Base-by-base conservation (phyloP, 306 rosid species). In the Alnus glutinosa region DNA sequence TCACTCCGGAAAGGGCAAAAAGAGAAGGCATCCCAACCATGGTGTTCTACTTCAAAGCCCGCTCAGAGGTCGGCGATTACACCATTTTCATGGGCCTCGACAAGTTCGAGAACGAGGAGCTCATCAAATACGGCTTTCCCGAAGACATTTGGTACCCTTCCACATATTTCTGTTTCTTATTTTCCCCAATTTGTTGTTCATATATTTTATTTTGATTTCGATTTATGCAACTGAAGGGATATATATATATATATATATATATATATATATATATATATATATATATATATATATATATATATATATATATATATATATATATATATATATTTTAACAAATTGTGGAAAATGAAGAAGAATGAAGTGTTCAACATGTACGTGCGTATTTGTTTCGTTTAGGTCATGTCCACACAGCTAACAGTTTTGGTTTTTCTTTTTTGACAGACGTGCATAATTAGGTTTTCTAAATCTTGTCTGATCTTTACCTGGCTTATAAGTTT, bases 21-120 rank as follows among this genome's bases (percentile, higher is more conserved):
- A 19, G 70, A 30, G 77, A 71, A 55, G 71, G 62, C 50, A 37
- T 58, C 70, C 70, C 52, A 12, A 55, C 85, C 72, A 96, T 96
- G 99, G 99, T 96, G 47, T 91, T 90, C 92, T 93, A 93, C 94
- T 96, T 96, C 93, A 93, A 96, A 84, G 96, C 99, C 9, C 98
- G 99, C 70, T 91, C 98, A 0, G 99, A 96, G 84, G 91, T 80
- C 8, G 99, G 99, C 51, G 99, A 96, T 83, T 96, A 69, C 90
- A 89, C 94, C 84, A 93, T 96, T 83, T 93, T 96, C 93, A 96
- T 96, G 99, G 99, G 99, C 1, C 99, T 93, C 70, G 99, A 96
- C 89, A 96, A 96, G 86, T 77, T 30, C 87, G 99, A 96, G 93
- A 96, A 96, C 72, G 99, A 96, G 88, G 99, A 96, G 83, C 99